A percentile compares a stretch with the other conserved stretches of the same genome.
Conservation (phyloP, 306 rosid genomes). For the Pachyrhizus erosus region DNA sequence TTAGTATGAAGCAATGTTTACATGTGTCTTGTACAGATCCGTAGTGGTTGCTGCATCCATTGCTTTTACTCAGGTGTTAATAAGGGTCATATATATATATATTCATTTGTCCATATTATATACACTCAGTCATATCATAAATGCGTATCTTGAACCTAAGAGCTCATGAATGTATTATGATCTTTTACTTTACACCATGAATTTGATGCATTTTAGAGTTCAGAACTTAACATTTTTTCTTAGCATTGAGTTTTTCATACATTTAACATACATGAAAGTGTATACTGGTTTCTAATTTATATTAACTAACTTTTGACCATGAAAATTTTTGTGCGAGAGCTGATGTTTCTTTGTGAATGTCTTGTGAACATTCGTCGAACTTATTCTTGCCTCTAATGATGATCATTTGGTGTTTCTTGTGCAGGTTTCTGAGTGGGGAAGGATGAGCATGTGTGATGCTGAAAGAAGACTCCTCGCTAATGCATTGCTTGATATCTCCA, state of each 20-base stretch:
- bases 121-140: background rate
- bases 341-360: background rate
- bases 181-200: background rate
- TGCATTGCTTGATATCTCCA: slow-evolving; percentile 87
- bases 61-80: background rate
- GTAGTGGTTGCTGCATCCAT: background rate
- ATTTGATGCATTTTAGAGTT: slow-evolving; percentile 23
- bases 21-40: background rate
- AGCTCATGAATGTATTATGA: background rate
- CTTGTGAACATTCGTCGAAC: background rate
- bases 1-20: slow-evolving; percentile 10
- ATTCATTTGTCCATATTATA: background rate
- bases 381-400: background rate
- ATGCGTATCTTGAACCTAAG: background rate
- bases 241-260: background rate
- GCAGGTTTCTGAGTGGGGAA: slow-evolving; percentile 96
- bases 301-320: slow-evolving; percentile 5
- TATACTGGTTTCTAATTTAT: background rate
- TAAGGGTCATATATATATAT: background rate
- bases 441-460: slow-evolving; percentile 95
- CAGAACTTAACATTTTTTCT: background rate
- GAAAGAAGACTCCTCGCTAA: slow-evolving; percentile 94
- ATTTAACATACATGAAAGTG: slow-evolving; percentile 5
- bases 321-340: background rate
- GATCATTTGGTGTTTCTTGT: slow-evolving; percentile 18